Evolutionary conservation across 345 rosid genomes (phyloP).

Genomic region (Turritis glabra): DNA sequence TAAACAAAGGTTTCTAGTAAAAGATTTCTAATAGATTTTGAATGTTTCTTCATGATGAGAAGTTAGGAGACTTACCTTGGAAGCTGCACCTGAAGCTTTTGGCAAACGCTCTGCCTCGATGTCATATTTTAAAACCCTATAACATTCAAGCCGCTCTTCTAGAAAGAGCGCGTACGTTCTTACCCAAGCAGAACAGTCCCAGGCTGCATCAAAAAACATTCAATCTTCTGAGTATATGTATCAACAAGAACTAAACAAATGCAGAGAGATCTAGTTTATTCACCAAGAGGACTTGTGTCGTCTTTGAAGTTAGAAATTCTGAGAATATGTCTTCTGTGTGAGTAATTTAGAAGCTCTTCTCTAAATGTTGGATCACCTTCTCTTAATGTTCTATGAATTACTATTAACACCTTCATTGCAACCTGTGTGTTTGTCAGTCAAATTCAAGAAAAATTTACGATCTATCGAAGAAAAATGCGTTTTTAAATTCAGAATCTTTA

Average conservation of each 20-base stretch:
- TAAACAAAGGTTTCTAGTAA: neutral
- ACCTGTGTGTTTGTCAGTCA: slow-evolving; percentile 48
- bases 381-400: slow-evolving; percentile 92
- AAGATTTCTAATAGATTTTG: neutral
- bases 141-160: slow-evolving; percentile 93
- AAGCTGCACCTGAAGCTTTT: slow-evolving; percentile 52
- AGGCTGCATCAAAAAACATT: slow-evolving; percentile 51
- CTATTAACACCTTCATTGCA: slow-evolving; percentile 86
- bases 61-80: slow-evolving; percentile 52
- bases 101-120: slow-evolving; percentile 82
- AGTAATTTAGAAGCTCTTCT: slow-evolving; percentile 46
- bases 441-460: neutral
- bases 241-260: neutral
- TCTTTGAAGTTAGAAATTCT: slow-evolving; percentile 95
- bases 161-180: slow-evolving; percentile 85
- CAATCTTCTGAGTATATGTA: neutral
- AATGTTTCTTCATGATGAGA: slow-evolving; percentile 4
- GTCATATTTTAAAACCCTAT: slow-evolving; percentile 70
- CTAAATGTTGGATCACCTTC: slow-evolving; percentile 60
- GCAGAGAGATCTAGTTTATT: neutral
- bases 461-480: neutral
- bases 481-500: neutral
- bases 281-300: slow-evolving; percentile 88
- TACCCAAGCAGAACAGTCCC: slow-evolving; percentile 99
- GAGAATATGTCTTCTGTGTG: slow-evolving; percentile 74